Evolutionary conservation across 2,329 filamentous ascomycete genomes (phyloP).

Genomic region (Pestalotiopsis sp.): DNA sequence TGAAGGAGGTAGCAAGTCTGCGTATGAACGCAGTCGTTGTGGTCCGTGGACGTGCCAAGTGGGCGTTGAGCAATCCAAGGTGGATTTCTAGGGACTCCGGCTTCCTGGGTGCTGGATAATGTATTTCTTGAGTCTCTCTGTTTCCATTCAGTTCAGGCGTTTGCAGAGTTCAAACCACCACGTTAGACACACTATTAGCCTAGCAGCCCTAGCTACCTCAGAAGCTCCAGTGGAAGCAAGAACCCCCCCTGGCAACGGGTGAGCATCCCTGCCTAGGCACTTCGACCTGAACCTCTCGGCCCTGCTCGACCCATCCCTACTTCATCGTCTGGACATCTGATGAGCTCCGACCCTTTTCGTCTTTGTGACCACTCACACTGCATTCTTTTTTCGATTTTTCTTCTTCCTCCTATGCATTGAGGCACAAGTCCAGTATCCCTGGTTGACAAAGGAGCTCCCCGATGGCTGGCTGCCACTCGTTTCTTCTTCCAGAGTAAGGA

Average conservation of each 20-base stretch:
- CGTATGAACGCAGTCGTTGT: too few species aligned
- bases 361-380: background rate
- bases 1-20: too few species aligned
- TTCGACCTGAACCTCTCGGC: constrained; percentile 2
- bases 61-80: background rate
- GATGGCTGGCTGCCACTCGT: background rate
- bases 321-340: background rate
- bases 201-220: background rate
- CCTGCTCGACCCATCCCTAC: background rate
- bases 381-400: background rate
- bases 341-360: background rate
- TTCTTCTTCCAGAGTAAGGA: background rate
- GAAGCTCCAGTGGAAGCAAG: background rate
- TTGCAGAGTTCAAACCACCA: background rate
- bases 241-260: background rate
- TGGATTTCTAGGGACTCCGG: background rate
- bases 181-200: background rate
- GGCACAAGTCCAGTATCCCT: background rate
- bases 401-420: background rate
- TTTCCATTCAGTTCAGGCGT: background rate
- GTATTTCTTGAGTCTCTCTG: background rate
- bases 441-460: background rate
- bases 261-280: background rate
- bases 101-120: background rate
- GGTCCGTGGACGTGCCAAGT: too few species aligned